Evolutionary conservation across 108 stramenopile genomes (phyloP), one percentile per base, ranked within the genome.

Genomic region (Skeletonema potamos): DNA sequence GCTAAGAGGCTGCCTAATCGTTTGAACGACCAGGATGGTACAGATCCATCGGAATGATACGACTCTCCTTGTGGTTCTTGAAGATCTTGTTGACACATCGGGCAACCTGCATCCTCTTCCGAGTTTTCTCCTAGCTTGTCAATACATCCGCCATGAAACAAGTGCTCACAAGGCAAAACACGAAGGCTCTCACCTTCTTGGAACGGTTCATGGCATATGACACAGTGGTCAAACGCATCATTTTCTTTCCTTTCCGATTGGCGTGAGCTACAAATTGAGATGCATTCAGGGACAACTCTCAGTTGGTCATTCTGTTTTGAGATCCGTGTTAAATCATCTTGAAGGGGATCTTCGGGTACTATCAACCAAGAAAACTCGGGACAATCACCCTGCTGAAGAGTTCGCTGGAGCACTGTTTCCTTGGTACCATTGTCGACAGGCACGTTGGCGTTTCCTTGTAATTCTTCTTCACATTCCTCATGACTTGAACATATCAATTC

Each of bases 101-200:
- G 89, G 69, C 91, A 92, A 27, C 91, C 89, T 24, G 64, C 63
- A 59, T 87, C 86, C 37, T 90, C 85, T 37, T 83, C 82, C 29
- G 63, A 59, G 15, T 81, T 82, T 26, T 73, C 69, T 12, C 84
- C 77, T 39, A 82, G 65, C 91, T 91, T 92, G 11, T 79, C 91
- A 59, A 95, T 92, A 72, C 93, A 96, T 4, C 86, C 81, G 20
- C 69, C 77, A 66, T 96, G 96, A 73, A 96, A 96, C 6, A 73
- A 68, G 71, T 96, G 96, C 17, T 85, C 46, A 68, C 96, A 96
- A 1, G 93, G 92, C 59, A 96, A 77, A 11, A 93, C 88, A 44
- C 92, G 87, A 29, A 96, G 74, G 22, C 75, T 66, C 54, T 96
- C 93, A 15, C 89, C 92, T 20, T 92, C 85, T 28, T 59, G 57